Evolutionary conservation across 306 rosid genomes (phyloP).

Genomic region (Prunus fruticosa): DNA sequence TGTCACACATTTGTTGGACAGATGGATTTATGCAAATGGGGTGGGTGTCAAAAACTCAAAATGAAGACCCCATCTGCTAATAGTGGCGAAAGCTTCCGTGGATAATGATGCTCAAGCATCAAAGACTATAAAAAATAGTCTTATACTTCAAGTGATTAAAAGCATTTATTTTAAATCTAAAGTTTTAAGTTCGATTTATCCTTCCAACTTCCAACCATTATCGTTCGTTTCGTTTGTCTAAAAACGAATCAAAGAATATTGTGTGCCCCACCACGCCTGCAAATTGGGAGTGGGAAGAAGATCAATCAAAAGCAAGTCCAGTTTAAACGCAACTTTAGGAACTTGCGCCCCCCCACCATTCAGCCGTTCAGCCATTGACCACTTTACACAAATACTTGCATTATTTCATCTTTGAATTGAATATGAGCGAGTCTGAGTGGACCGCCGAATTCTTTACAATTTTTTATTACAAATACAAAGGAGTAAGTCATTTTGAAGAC

Average conservation of each 20-base stretch:
- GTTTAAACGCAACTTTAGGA: background rate
- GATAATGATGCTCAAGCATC: too few relatives aligned
- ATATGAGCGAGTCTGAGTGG: background rate
- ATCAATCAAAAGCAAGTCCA: background rate
- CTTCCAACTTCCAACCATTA: too few relatives aligned
- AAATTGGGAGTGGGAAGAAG: background rate
- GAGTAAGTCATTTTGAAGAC: background rate
- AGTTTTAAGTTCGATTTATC: too few relatives aligned
- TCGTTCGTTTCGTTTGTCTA: background rate
- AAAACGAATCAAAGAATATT: background rate
- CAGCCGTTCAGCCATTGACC: background rate
- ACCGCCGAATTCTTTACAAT: background rate
- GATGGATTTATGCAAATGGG: too few relatives aligned
- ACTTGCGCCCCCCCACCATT: too few relatives aligned
- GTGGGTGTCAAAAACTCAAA: too few relatives aligned
- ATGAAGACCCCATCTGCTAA: too few relatives aligned
- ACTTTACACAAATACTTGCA: background rate
- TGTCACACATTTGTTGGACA: background rate
- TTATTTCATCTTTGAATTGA: background rate
- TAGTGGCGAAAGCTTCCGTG: too few relatives aligned
- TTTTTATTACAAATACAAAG: too few relatives aligned
- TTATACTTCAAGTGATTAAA: too few relatives aligned
- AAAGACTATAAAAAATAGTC: rapidly evolving
- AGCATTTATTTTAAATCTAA: too few relatives aligned
- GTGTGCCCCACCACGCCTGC: background rate